Conservation (phyloP, 805 yeast species). For the Danielia oregonensis region DNA sequence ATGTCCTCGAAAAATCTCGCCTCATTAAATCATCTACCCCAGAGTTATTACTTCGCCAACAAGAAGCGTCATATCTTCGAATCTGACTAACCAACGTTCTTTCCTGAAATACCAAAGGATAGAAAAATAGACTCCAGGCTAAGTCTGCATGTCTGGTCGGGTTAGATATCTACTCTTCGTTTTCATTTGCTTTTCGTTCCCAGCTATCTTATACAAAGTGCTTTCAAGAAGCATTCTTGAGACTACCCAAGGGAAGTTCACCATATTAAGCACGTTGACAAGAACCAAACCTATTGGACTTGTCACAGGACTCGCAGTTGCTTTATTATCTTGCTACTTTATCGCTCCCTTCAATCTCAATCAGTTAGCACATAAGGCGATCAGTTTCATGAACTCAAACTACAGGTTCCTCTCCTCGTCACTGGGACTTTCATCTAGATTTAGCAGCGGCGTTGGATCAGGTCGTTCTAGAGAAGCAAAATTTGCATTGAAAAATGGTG, state of each 20-base stretch:
- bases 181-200: not conserved
- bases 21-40: too few species aligned
- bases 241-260: slow-evolving; percentile 4
- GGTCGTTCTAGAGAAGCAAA: slow-evolving; percentile 22
- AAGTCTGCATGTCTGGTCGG: slow-evolving; percentile 2
- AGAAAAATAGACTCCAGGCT: too few species aligned
- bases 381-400: slow-evolving; percentile 13
- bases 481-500: slow-evolving; percentile 57
- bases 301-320: slow-evolving; percentile 8
- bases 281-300: slow-evolving; percentile 5
- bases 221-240: slow-evolving; percentile 1
- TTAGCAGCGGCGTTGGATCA: slow-evolving; percentile 1
- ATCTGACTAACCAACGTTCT: too few species aligned
- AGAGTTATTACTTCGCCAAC: too few species aligned
- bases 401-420: slow-evolving; percentile 7
- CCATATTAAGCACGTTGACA: slow-evolving; percentile 1
- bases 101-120: too few species aligned
- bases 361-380: slow-evolving; percentile 7
- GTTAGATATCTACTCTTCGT: slow-evolving; percentile 1
- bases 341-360: slow-evolving; percentile 8
- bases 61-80: too few species aligned
- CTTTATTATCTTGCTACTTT: not conserved
- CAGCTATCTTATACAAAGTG: not conserved
- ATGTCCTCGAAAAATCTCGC: too few species aligned
- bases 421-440: not conserved